Conservation (phyloP, 2,329 filamentous ascomycete species). For the Pseudogymnoascus sp. region DNA sequence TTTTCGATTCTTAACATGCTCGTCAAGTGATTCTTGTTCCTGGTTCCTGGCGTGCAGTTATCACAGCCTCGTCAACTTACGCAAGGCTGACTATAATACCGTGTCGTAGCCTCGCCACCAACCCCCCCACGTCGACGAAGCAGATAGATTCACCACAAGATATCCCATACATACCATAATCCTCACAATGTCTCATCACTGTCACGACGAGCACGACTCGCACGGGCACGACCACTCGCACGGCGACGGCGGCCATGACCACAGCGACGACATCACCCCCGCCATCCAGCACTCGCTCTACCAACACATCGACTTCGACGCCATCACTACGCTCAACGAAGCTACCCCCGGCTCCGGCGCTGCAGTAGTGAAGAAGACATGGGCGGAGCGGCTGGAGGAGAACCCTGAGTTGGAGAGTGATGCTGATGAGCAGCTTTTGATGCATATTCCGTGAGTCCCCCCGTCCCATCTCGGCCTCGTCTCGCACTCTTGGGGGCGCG, state of each 20-base stretch:
- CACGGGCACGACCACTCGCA: slow-evolving; percentile 48
- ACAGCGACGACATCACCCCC: slow-evolving; percentile 85
- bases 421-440: slow-evolving; percentile 86
- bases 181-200: slow-evolving; percentile 34
- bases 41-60: neutral
- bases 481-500: neutral
- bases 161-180: neutral
- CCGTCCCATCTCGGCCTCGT: neutral
- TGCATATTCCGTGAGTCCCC: slow-evolving; percentile 71
- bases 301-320: slow-evolving; percentile 82
- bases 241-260: slow-evolving; percentile 75
- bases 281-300: slow-evolving; percentile 88
- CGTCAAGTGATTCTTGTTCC: neutral
- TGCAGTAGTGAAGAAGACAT: slow-evolving; percentile 80
- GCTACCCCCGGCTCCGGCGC: slow-evolving; percentile 58
- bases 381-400: slow-evolving; percentile 66
- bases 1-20: neutral
- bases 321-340: slow-evolving; percentile 81
- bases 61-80: neutral
- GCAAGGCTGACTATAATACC: neutral
- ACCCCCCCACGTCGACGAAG: neutral
- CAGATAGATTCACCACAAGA: neutral
- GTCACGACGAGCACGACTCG: slow-evolving; percentile 39
- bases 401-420: slow-evolving; percentile 76
- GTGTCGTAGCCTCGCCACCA: neutral